phyloP scores from a whole-genome alignment of 257 asterid genomes.

The Gynochthodes officinalis region DNA sequence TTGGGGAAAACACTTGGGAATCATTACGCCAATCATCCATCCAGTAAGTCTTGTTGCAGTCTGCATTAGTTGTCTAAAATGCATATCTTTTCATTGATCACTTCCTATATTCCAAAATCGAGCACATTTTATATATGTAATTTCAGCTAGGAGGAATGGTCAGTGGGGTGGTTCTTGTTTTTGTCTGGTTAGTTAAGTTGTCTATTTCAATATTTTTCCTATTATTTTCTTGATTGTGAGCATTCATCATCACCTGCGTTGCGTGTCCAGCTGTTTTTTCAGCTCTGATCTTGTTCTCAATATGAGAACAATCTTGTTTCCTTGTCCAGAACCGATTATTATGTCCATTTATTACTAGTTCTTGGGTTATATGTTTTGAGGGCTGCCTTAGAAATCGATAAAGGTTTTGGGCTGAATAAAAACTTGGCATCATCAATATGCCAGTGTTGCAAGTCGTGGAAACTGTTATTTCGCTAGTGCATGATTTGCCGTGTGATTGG shows the following conservation, averaged over 20 bases:
- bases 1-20: neutral
- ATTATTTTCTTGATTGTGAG: neutral
- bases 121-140: neutral
- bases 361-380: neutral
- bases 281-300: constrained; percentile 1
- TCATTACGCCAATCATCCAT: neutral
- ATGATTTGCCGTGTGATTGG: constrained; percentile 13
- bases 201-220: neutral
- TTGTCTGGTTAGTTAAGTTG: constrained; percentile 6
- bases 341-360: neutral
- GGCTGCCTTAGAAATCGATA: neutral
- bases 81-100: neutral
- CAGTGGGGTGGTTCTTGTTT: neutral
- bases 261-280: neutral
- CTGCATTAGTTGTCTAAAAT: neutral
- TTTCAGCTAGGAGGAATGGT: no score
- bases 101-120: neutral
- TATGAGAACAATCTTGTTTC: neutral
- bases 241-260: neutral
- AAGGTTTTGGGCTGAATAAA: neutral
- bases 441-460: constrained; percentile 10
- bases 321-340: neutral
- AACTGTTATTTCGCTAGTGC: constrained; percentile 6
- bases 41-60: neutral
- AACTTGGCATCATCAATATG: constrained; percentile 5